A percentile compares a stretch with the other conserved stretches of the same genome.
Evolutionary conservation across 164 flowering plant genomes (phyloP).

Genomic region (Berberis thunbergii): DNA sequence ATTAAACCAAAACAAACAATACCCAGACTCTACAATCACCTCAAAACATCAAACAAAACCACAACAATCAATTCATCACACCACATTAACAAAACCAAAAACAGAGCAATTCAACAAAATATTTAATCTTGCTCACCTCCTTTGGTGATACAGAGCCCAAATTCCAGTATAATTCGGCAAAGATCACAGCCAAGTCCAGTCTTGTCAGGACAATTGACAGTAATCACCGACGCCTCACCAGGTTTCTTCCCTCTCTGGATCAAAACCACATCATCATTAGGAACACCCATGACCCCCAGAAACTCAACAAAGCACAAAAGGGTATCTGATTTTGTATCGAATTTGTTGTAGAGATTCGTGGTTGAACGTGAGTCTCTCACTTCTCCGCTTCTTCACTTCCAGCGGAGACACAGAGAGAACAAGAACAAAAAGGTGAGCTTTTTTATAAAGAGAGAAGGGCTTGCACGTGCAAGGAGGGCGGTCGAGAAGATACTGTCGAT

Average conservation of each 20-base stretch:
- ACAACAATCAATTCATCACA: too few relatives aligned
- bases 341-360: too few relatives aligned
- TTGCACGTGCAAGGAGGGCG: too few relatives aligned
- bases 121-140: conserved; percentile 42
- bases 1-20: too few relatives aligned
- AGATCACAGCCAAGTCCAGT: conserved; percentile 79
- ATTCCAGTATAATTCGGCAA: conserved; percentile 63
- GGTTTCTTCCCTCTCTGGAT: conserved; percentile 39
- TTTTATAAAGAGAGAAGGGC: too few relatives aligned
- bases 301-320: not conserved
- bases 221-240: conserved; percentile 58
- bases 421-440: too few relatives aligned
- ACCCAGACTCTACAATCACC: too few relatives aligned
- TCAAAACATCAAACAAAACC: too few relatives aligned
- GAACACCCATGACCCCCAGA: conserved; percentile 24
- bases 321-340: not conserved
- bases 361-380: too few relatives aligned
- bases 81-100: not conserved
- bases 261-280: conserved; percentile 56
- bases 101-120: not conserved
- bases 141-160: conserved; percentile 59
- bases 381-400: too few relatives aligned
- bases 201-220: conserved; percentile 79
- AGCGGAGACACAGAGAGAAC: too few relatives aligned
- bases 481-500: too few relatives aligned